Evolutionary conservation across 768 basidiomycete species (phyloP).

Genomic region (Terana coerulea): DNA sequence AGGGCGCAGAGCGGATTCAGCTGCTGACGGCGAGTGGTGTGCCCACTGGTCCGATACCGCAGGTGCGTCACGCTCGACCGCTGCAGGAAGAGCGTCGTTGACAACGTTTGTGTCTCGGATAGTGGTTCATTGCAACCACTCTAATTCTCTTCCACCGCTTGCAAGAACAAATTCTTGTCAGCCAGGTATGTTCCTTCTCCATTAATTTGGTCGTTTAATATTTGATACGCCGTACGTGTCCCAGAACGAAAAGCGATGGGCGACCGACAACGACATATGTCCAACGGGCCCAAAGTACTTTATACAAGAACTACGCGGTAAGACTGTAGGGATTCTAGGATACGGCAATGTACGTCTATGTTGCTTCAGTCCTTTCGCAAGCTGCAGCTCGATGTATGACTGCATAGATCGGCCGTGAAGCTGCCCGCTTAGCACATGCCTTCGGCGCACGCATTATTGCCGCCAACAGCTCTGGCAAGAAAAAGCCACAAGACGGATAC

Average conservation of each 20-base stretch:
- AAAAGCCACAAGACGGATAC: constrained; percentile 6
- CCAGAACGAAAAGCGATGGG: constrained; percentile 16
- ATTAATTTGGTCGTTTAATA: too few species aligned
- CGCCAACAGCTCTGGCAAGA: constrained; percentile 1
- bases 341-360: too few species aligned
- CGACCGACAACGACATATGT: constrained; percentile 4
- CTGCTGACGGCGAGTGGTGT: constrained; percentile 11
- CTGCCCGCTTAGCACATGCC: constrained; percentile 6
- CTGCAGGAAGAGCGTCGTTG: too few species aligned
- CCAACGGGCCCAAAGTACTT: constrained; percentile 6
- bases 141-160: constrained; percentile 10
- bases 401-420: constrained; percentile 12
- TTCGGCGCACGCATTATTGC: constrained; percentile 12
- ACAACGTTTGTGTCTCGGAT: neutral
- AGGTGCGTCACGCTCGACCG: constrained; percentile 11
- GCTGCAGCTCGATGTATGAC: too few species aligned
- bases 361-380: too few species aligned
- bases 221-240: neutral
- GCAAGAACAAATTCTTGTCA: constrained; percentile 13
- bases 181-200: constrained; percentile 12
- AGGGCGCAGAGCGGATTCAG: neutral
- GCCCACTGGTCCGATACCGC: constrained; percentile 9
- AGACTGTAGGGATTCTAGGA: constrained; percentile 14
- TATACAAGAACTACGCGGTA: constrained; percentile 7
- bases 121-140: constrained; percentile 14